Evolutionary conservation across 2,329 filamentous ascomycete species (phyloP).

Genomic region (Cercospora sp.): DNA sequence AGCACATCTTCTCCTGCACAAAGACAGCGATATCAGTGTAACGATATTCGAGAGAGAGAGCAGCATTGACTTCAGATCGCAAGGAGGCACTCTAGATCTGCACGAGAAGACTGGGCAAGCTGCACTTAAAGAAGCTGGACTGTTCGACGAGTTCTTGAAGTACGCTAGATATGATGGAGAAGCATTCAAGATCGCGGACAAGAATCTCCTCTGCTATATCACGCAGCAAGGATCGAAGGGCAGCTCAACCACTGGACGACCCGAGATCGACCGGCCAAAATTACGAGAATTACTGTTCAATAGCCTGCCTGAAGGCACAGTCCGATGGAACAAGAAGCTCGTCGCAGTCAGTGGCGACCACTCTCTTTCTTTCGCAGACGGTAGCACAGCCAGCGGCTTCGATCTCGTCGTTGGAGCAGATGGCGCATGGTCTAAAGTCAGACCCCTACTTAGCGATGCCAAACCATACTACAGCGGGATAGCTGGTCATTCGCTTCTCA

Average conservation of each 20-base stretch:
- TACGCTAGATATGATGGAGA: constrained; percentile 38
- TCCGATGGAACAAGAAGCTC: constrained; percentile 41
- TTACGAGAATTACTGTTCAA: constrained; percentile 40
- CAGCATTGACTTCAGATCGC: constrained; percentile 30
- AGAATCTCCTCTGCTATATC: constrained; percentile 39
- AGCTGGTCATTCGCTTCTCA: constrained; percentile 36
- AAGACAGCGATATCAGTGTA: constrained; percentile 29
- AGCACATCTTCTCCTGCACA: constrained; percentile 32
- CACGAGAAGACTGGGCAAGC: constrained; percentile 36
- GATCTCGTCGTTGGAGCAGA: constrained; percentile 50
- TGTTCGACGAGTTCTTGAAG: constrained; percentile 34
- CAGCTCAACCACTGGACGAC: constrained; percentile 33
- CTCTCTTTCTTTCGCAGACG: constrained; percentile 40
- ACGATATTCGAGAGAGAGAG: constrained; percentile 35
- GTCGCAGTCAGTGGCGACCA: constrained; percentile 24
- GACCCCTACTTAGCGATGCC: constrained; percentile 36
- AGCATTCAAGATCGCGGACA: constrained; percentile 46
- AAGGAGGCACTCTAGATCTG: constrained; percentile 37
- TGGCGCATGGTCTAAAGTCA: constrained; percentile 47
- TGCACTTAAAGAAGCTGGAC: constrained; percentile 32
- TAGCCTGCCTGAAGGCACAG: constrained; percentile 34
- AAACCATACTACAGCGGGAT: constrained; percentile 44
- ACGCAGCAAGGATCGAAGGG: constrained; percentile 34
- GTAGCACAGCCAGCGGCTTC: constrained; percentile 39
- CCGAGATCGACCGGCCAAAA: constrained; percentile 42